A percentile compares a stretch with the other conserved stretches of the same genome.
Evolutionary conservation across 2,329 filamentous ascomycete species (phyloP).

Genomic region (Aspergillus neoniger): DNA sequence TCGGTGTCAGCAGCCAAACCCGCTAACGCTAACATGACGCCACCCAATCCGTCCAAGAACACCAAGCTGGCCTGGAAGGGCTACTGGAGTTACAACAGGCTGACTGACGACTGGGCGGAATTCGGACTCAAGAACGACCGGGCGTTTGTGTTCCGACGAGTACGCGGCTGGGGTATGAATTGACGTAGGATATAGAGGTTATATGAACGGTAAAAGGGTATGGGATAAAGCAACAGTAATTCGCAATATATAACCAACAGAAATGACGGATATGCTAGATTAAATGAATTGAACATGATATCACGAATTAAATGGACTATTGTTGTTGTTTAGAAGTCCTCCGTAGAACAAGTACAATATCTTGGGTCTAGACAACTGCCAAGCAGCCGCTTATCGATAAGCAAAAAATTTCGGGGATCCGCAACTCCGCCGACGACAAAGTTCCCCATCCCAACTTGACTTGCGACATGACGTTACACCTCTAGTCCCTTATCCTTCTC

Average conservation of each 20-base stretch:
- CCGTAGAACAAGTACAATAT: no score
- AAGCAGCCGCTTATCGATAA: conserved; percentile 34
- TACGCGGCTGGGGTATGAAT: conserved; percentile 58
- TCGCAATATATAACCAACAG: background rate
- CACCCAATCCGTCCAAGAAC: conserved; percentile 61
- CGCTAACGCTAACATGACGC: conserved; percentile 42
- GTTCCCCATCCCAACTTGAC: background rate
- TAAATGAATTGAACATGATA: background rate
- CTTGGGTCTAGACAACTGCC: conserved; percentile 7
- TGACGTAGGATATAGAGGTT: conserved; percentile 12
- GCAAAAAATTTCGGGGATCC: conserved; percentile 28
- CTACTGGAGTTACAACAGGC: conserved; percentile 85
- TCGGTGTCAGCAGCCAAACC: conserved; percentile 50
- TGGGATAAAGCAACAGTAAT: background rate
- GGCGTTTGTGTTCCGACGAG: conserved; percentile 63
- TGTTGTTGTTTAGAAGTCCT: background rate
- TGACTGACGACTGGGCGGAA: conserved; percentile 88
- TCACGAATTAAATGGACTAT: background rate
- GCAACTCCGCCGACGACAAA: conserved; percentile 6
- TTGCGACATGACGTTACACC: conserved; percentile 2
- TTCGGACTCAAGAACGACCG: conserved; percentile 68
- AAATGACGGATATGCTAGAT: background rate
- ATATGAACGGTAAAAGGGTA: background rate
- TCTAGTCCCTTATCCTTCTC: background rate
- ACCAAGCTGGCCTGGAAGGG: conserved; percentile 87